A percentile compares a stretch with the other conserved stretches of the same genome.
Conservation (phyloP, 2,329 filamentous ascomycete genomes). For the Epichloe sibirici region DNA sequence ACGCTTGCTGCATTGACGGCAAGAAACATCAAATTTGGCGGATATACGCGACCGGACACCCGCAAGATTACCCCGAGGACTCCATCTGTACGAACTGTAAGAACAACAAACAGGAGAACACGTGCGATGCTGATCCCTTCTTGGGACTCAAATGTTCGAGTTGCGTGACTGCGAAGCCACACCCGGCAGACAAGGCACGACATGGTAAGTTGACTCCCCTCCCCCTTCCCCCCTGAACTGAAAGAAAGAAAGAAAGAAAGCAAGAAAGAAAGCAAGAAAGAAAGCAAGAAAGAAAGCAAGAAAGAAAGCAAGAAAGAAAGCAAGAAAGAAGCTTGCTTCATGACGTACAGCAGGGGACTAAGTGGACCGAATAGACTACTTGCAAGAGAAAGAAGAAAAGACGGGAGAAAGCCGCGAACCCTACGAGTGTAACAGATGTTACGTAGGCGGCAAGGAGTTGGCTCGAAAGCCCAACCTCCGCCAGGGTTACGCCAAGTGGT, state of each 20-base stretch:
- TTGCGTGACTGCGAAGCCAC: conserved; percentile 8
- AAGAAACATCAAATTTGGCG: conserved; percentile 3
- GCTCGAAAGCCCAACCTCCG: conserved; percentile 9
- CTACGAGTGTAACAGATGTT: background rate
- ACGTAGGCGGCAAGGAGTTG: background rate
- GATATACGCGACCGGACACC: conserved; percentile 9
- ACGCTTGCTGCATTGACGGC: conserved; percentile 7
- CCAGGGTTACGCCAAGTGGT: conserved; percentile 11
- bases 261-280: no score
- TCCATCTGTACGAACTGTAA: conserved; percentile 9
- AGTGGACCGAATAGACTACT: background rate
- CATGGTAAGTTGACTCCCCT: background rate
- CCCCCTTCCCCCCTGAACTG: no score
- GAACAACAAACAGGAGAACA: background rate
- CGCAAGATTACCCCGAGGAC: conserved; percentile 5
- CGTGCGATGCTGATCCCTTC: conserved; percentile 14
- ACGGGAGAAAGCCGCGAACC: background rate
- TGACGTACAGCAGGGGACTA: no score
- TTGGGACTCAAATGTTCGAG: conserved; percentile 10
- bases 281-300: no score
- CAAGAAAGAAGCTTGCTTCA: no score
- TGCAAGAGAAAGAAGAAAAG: background rate
- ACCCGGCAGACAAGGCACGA: conserved; percentile 5
- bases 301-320: no score
- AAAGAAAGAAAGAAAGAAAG: no score